Percentiles rank a stretch among this genome's conserved stretches.
phyloP scores from a whole-genome alignment of 129 eudicot species.

The carrot (Daucus carota) region DH1_v3.0 NC_030383.2:11396501-11397000 shows the following conservation, averaged over 20 bases:
- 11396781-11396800: conserved; percentile 93
- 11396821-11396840: conserved; percentile 77
- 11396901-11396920: conserved; percentile 14
- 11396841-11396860: conserved; percentile 79
- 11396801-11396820: conserved; percentile 88
- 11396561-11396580: not conserved
- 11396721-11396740: not conserved
- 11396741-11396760: not conserved
- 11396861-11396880: conserved; percentile 67
- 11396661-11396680: not conserved
- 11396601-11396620: not conserved
- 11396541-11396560: not conserved
- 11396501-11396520: not conserved
- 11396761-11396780: conserved; percentile 5
- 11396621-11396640: not conserved
- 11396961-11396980: not conserved
- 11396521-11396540: not conserved
- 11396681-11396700: not conserved
- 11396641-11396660: not conserved
- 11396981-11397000: not conserved
- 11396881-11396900: conserved; percentile 34
- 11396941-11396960: not conserved
- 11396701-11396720: not conserved
- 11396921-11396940: not conserved
- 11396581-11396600: not conserved